A percentile compares a stretch with the other conserved stretches of the same genome.
Conservation (phyloP, 2,329 filamentous ascomycete genomes). For the Xylaria sp. region DNA sequence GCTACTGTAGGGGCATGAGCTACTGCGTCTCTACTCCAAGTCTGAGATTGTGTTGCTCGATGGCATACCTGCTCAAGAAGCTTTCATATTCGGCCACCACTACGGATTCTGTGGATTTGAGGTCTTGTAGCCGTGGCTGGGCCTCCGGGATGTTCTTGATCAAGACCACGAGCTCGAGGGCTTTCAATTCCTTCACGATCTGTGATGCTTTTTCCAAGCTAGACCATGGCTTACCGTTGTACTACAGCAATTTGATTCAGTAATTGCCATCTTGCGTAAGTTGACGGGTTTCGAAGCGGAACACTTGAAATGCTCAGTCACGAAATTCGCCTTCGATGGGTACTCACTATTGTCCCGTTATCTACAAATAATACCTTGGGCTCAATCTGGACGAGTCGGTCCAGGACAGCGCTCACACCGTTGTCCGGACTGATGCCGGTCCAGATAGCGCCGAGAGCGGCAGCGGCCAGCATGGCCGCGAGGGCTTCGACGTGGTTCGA, state of each 20-base stretch:
- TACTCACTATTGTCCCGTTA: conserved; percentile 64
- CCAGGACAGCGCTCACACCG: conserved; percentile 89
- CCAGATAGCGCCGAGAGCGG: conserved; percentile 89
- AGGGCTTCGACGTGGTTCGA: conserved; percentile 91
- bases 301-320: not conserved
- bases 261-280: not conserved
- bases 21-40: conserved; percentile 19
- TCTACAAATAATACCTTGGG: conserved; percentile 87
- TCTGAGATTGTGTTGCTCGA: not conserved
- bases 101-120: conserved; percentile 54
- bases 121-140: conserved; percentile 56
- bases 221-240: conserved; percentile 92
- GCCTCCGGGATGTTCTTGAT: conserved; percentile 71
- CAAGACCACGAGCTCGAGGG: conserved; percentile 77
- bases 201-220: conserved; percentile 81
- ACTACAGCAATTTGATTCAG: conserved; percentile 51
- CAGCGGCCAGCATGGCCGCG: conserved; percentile 86
- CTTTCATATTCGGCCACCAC: conserved; percentile 59
- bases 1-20: conserved; percentile 44
- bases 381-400: conserved; percentile 85
- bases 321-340: not conserved
- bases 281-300: not conserved
- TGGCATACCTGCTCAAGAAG: conserved; percentile 55
- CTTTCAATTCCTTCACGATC: conserved; percentile 73
- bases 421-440: conserved; percentile 93